A percentile compares a stretch with the other conserved stretches of the same genome.
Conservation (phyloP, 78 protist species). For the Isochrysis galbana region DNA sequence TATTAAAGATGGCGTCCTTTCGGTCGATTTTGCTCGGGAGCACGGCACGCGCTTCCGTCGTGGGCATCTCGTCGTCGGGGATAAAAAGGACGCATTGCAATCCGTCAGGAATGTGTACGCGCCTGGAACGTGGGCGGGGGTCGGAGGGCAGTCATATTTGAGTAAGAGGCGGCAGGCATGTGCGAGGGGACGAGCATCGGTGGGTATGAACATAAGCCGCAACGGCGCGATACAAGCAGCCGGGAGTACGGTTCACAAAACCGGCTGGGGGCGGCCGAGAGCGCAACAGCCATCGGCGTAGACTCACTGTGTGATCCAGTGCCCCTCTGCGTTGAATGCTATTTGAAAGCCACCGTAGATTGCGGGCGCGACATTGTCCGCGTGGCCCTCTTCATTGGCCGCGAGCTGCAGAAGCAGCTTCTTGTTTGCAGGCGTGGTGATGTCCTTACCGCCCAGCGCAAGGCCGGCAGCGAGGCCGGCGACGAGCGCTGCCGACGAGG, state of each 20-base stretch:
- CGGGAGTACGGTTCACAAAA: too few relatives aligned
- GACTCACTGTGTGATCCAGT: constrained; percentile 41
- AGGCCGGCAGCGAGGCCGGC: constrained; percentile 63
- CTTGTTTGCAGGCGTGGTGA: background rate
- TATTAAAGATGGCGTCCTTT: constrained; percentile 63
- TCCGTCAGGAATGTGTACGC: constrained; percentile 26
- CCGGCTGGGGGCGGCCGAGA: too few relatives aligned
- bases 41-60: constrained; percentile 43
- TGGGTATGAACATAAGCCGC: too few relatives aligned
- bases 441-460: constrained; percentile 53
- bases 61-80: constrained; percentile 48
- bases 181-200: too few relatives aligned
- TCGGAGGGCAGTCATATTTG: too few relatives aligned
- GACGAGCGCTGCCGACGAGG: constrained; percentile 45
- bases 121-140: too few relatives aligned
- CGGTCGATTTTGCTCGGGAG: background rate
- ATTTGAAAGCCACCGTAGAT: constrained; percentile 61
- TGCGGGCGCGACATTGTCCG: constrained; percentile 66
- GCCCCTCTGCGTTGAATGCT: background rate
- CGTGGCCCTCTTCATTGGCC: constrained; percentile 60
- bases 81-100: constrained; percentile 51
- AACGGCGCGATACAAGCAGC: too few relatives aligned
- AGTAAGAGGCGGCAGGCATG: too few relatives aligned
- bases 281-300: too few relatives aligned
- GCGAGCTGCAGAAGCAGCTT: constrained; percentile 47